These are phyloP conservation scores for Backusella macrospora DNA, from an alignment of 192 early-diverging fungal genomes.

Conservation along the genomic window DNA sequence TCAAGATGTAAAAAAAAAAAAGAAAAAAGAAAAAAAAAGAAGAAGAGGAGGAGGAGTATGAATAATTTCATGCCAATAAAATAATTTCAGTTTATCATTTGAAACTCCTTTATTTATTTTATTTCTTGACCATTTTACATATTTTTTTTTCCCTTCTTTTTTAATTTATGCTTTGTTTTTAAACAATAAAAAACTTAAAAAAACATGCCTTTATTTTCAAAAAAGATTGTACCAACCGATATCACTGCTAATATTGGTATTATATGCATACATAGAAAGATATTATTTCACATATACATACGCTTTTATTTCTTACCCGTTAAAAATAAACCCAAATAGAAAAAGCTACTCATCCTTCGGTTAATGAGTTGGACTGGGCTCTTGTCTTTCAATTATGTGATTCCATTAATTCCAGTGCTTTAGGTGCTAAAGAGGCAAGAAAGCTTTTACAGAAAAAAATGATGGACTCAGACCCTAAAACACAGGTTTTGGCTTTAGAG, in stretches of 20 bases:
- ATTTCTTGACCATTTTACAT: not conserved
- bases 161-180: constrained; percentile 12
- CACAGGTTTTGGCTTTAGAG: constrained; percentile 31
- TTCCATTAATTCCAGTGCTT: constrained; percentile 29
- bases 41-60: not conserved
- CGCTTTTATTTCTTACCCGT: not conserved
- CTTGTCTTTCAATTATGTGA: constrained; percentile 39
- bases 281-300: too few relatives aligned
- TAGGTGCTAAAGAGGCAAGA: constrained; percentile 45
- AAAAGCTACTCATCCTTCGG: constrained; percentile 24
- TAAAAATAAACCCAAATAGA: constrained; percentile 16
- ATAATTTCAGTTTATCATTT: not conserved
- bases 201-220: constrained; percentile 42
- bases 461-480: constrained; percentile 20
- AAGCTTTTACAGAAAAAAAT: constrained; percentile 46
- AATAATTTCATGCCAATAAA: not conserved
- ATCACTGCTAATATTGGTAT: constrained; percentile 43
- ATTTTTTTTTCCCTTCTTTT: not conserved
- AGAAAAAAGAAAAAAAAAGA: too few relatives aligned
- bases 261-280: not conserved
- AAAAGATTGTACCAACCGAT: constrained; percentile 40
- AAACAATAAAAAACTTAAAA: not conserved
- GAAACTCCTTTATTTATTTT: not conserved
- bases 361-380: constrained; percentile 39
- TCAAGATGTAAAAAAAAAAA: too few relatives aligned